Evolutionary conservation across 1,284 basidiomycete species (phyloP).

Genomic region (Jaminaea rosea): DNA sequence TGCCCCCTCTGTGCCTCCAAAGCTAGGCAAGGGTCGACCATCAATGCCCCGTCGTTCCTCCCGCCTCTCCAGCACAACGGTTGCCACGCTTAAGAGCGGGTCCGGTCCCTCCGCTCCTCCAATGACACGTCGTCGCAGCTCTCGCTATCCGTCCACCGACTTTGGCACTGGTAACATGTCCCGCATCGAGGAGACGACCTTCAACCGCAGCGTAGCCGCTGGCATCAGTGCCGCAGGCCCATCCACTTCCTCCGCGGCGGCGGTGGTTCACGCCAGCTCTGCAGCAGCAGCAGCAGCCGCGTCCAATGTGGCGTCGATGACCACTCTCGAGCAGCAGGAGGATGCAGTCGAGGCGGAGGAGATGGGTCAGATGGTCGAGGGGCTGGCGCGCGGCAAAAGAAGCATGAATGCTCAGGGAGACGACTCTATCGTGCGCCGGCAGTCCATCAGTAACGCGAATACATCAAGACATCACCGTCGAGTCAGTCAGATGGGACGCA

Average conservation of each 20-base stretch:
- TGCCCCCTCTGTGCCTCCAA: constrained; percentile 16
- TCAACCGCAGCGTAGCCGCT: not conserved
- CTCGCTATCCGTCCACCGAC: not conserved
- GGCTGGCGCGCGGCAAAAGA: not conserved
- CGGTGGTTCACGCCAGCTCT: not conserved
- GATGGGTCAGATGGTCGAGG: constrained; percentile 1
- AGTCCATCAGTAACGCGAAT: not conserved
- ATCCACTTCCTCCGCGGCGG: not conserved
- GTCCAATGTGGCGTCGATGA: too few species aligned
- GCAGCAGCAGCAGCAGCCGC: not conserved
- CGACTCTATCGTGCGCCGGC: too few species aligned
- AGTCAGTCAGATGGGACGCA: not conserved
- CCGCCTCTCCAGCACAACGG: not conserved
- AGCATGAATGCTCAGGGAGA: too few species aligned
- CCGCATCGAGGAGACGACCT: not conserved
- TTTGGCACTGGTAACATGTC: not conserved
- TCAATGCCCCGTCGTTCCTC: constrained; percentile 1
- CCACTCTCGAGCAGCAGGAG: too few species aligned
- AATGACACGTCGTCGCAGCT: not conserved
- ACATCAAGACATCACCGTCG: too few species aligned
- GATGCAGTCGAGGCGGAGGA: not conserved
- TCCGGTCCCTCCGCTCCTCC: not conserved
- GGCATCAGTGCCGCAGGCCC: not conserved
- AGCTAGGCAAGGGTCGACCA: constrained; percentile 14
- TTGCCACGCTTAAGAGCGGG: not conserved